Base-by-base conservation (phyloP, 2,329 filamentous ascomycete species). In the Trichoderma afroharzianum region DNA sequence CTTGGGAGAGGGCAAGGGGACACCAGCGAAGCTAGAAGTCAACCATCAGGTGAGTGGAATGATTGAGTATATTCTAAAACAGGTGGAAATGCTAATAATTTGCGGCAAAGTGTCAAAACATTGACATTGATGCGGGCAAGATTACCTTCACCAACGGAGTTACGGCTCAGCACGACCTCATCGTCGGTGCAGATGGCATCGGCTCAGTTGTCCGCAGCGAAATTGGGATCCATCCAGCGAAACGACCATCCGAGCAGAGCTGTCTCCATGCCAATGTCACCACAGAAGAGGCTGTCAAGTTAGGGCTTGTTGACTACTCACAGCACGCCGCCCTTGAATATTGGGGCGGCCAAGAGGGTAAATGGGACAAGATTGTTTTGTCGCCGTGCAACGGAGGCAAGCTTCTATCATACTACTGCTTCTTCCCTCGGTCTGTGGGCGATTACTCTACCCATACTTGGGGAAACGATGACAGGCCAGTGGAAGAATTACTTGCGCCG, bases 311-410 rank as follows among this genome's bases (percentile, higher is more conserved):
- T 36, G 88, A 92, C 77, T 92, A 91, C 79, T 88, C 88, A 0
- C 76, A 84, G 39, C 79, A 92, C 80, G 82, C 79, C 30, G 90
- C 90, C 0, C 82, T 93, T 0, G 88, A 93, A 78, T 92, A 91
- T 82, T 92, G 90, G 90, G 91, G 91, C 30, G 91, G 91, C 1
- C 86, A 89, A 67, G 87, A 90, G 68, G 82, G 81, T 70, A 88
- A 88, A 76, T 88, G 83, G 84, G 88, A 92, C 79, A 93, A 92
- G 83, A 92, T 93, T 71, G 90, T 92, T 6, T 82, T 92, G 2
- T 91, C 89, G 0, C 89, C 90, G 6, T 92, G 91, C 81, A 90
- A 91, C 76, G 87, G 86, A 26, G 90, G 90, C 68, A 87, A 87
- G 72, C 81, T 92, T 3, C 83, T 92, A 3, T 91, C 89, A 0